Evolutionary conservation across 73 alveolate genomes (phyloP), one percentile per base, ranked within the genome.

Genomic region (Blepharisma japonicum): DNA sequence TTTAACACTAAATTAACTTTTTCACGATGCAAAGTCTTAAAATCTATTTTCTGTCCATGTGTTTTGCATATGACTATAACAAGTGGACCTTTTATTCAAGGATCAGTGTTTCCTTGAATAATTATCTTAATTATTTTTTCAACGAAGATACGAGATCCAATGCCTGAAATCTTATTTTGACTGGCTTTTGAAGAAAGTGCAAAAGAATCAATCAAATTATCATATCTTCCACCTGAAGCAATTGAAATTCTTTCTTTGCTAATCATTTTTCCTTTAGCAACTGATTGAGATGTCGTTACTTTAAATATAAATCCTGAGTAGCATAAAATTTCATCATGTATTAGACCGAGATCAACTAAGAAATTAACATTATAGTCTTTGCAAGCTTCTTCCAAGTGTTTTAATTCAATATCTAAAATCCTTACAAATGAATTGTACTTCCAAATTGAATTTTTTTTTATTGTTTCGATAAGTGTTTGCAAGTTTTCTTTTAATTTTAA

Each of bases 221-320:
- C 80, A 70, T 70, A 70, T 18, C 80, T 18, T 45, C 80, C 80
- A 18, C 80, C 80, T 38, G 71, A 11, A 45, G 66, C 80, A 45
- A 70, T 18, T 1, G 27, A 7, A 45, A 70, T 14, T 7, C n/a
- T 25, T 45, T 70, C 80, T n/a, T 70, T 47, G 11, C 23, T 61
- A 1, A 8, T 61, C 18, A 39, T 61, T 61, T 61, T 61, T 25
- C n/a, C 11, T 14, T 14, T 61, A 14, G 23, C 46, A 18, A 18
- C 46, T 8, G 9, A 70, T 7, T 70, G 71, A 9, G n/a, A 14
- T 9, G 11, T 14, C 6, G 20, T 14, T 38, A 70, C 27, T 38
- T n/a, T n/a, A 70, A 18, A 70, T n/a, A 70, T n/a, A 45, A 70
- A 70, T n/a, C 66, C 56, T 1, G 80, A 70, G 80, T 70, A 70